Evolutionary conservation across 768 basidiomycete species (phyloP), one percentile per base, ranked within the genome.

Genomic region (Naganishia vishniacii): DNA sequence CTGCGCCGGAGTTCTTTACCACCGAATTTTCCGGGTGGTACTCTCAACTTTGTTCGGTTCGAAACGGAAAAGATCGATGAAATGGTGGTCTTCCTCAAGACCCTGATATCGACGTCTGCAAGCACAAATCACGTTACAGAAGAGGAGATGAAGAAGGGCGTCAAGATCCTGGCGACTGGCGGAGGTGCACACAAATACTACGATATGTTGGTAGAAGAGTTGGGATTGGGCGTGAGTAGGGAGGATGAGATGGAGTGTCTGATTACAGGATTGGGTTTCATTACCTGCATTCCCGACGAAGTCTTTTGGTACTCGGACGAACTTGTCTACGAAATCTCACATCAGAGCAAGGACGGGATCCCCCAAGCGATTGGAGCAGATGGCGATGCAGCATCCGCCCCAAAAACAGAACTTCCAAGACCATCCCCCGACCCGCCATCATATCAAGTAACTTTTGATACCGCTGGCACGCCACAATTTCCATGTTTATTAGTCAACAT

Each of bases 191-290:
- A 95, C 82, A 86, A 84, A 73, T 98, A 93, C 80, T 86, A 93
- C 77, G 87, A 89, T 71, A 80, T 88, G 58, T 87, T 99, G 76
- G 81, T 81, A 56, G 80, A 80, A 23, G 84, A 84, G 67, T 80
- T 97, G 15, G 84, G 82, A 28, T 89, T 98, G 56, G 91, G 93
- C 73, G 91, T 97, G 45, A 80, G 81, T 66, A 79, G 87, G 62
- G 94, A 98, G 78, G 95, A 98, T 76, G 95, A 99, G 82, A 98
- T 99, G 95, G 94, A 91, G 79, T 97, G 95, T 72, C 79, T 98
- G 74, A 98, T 97, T 69, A 87, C 91, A 71, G 95, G 95, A 29
- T 82, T 99, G 74, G 88, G 90, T 78, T 99, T 99, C 79, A 88
- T 98, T 77, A 88, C 88, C 37, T 86, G 88, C 76, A 93, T 99